Percentiles rank a stretch among this genome's conserved stretches.
These are phyloP conservation scores for Aspergillus udagawae DNA, from an alignment of 2,329 filamentous ascomycete genomes.

Conservation along the genomic window DNA sequence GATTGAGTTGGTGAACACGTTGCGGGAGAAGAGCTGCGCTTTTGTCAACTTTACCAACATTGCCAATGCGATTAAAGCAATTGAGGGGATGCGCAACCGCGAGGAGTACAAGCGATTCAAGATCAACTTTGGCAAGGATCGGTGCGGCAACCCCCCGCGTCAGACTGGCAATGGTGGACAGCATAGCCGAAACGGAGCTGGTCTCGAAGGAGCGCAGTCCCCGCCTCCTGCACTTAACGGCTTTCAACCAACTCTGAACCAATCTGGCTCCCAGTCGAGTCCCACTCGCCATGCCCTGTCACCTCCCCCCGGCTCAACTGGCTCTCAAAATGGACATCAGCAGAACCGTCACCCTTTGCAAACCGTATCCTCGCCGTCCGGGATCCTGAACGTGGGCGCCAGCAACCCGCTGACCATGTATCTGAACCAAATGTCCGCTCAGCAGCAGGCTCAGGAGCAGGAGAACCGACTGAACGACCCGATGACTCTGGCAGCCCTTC, in stretches of 20 bases:
- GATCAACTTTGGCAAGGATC: conserved; percentile 99
- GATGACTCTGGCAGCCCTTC: conserved; percentile 40
- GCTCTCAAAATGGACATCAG: conserved; percentile 51
- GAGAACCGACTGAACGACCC: conserved; percentile 45
- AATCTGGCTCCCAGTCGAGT: conserved; percentile 56
- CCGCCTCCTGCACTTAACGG: conserved; percentile 55
- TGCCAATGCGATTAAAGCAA: conserved; percentile 98
- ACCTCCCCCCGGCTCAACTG: conserved; percentile 52
- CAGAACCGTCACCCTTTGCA: conserved; percentile 58
- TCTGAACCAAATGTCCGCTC: conserved; percentile 67
- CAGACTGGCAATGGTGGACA: conserved; percentile 67
- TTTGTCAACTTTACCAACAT: conserved; percentile 99
- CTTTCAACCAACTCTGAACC: conserved; percentile 51
- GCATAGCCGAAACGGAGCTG: conserved; percentile 60
- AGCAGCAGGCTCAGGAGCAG: conserved; percentile 63
- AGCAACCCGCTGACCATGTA: conserved; percentile 94
- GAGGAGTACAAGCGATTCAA: conserved; percentile 99
- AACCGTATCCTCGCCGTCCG: conserved; percentile 55
- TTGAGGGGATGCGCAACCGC: conserved; percentile 88
- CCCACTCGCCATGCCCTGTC: conserved; percentile 54
- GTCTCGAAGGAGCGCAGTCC: conserved; percentile 52
- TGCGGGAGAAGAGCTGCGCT: conserved; percentile 97
- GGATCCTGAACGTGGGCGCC: conserved; percentile 71
- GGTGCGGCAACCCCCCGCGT: conserved; percentile 91
- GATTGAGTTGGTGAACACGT: conserved; percentile 93